A percentile compares a stretch with the other conserved stretches of the same genome.
These are phyloP conservation scores for Leucogyrophana mollusca DNA, from an alignment of 768 basidiomycete species.

Conservation along the genomic window DNA sequence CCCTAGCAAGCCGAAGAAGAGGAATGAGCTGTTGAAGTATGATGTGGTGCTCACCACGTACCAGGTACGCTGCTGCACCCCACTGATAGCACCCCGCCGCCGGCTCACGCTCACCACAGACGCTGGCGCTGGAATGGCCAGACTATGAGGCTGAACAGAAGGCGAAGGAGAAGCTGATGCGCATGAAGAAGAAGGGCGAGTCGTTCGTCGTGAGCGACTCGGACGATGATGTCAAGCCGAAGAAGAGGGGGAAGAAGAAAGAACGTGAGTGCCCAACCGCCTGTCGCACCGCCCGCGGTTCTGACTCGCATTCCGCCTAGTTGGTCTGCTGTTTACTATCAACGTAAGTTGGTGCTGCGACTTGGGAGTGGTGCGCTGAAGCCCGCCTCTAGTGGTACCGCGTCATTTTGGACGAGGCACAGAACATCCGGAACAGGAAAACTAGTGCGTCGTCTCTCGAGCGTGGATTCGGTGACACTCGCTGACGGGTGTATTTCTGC, in stretches of 20 bases:
- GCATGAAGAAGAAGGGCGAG: constrained; percentile 10
- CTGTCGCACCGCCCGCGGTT: constrained; percentile 18
- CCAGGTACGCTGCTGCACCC: constrained; percentile 19
- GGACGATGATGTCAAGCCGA: constrained; percentile 12
- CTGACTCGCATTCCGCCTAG: constrained; percentile 27
- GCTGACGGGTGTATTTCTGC: not conserved
- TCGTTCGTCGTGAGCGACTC: constrained; percentile 24
- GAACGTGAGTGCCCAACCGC: constrained; percentile 25
- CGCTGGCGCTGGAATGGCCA: constrained; percentile 58
- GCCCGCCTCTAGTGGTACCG: constrained; percentile 45
- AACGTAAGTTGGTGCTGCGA: no score
- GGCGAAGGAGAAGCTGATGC: constrained; percentile 15
- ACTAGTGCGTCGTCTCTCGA: constrained; percentile 37
- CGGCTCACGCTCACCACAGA: constrained; percentile 31
- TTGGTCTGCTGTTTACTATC: constrained; percentile 52
- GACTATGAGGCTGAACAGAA: constrained; percentile 47
- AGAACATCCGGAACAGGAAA: constrained; percentile 41
- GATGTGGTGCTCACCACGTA: constrained; percentile 67
- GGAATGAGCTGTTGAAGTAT: constrained; percentile 49
- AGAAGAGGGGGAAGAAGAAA: constrained; percentile 42
- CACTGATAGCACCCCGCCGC: constrained; percentile 2
- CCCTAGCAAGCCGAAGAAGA: constrained; percentile 42
- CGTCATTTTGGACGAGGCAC: constrained; percentile 56
- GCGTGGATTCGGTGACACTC: no score
- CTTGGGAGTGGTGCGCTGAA: no score